Base-by-base conservation (phyloP, 352 stramenopile species). In the Globisporangium lucens region DNA sequence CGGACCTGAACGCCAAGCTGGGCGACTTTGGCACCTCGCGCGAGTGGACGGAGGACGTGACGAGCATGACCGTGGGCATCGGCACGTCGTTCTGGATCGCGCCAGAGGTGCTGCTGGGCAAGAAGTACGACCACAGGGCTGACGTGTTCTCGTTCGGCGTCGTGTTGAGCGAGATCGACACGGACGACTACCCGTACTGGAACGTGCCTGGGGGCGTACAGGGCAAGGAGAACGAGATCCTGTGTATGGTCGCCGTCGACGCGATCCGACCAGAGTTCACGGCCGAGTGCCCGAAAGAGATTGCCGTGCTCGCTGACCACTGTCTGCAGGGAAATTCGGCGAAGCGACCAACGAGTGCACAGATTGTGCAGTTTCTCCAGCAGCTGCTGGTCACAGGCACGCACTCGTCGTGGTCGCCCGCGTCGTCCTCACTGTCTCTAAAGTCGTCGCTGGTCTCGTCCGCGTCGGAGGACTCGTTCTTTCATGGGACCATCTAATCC, bases 301-400 rank as follows among this genome's bases (percentile, higher is more conserved):
- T 60, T 13, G 9, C 15, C 7, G 5, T 33, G 22, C 49, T 56
- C 9, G 49, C 49, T 2, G 22, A 56, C 22, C 1, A 33, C n/a
- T 56, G 49, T 7, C 49, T 56, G n/a, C 49, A 56, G 49, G 47
- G 47, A 55, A n/a, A 55, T 9, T n/a, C n/a, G 47, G 29, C 5
- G 17, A 55, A 56, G 49, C 22, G 49, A 33, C 49, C 49, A 22
- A 56, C 49, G n/a, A 56, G 49, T 17, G n/a, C 27, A 2, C 17
- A 56, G 22, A 27, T 60, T 5, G 55, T 60, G 30, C 47, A 55
- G n/a, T 55, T 55, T 55, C 47, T 55, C 47, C 47, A 55, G 47
- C 47, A 10, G 17, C 47, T 55, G 7, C 47, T 55, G n/a, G n/a
- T 29, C 20, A 29, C 47, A 22, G 47, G 10, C 20, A 55, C 47